Evolutionary conservation across 2,329 filamentous ascomycete species (phyloP).

Genomic region (Camillea tinctor): DNA sequence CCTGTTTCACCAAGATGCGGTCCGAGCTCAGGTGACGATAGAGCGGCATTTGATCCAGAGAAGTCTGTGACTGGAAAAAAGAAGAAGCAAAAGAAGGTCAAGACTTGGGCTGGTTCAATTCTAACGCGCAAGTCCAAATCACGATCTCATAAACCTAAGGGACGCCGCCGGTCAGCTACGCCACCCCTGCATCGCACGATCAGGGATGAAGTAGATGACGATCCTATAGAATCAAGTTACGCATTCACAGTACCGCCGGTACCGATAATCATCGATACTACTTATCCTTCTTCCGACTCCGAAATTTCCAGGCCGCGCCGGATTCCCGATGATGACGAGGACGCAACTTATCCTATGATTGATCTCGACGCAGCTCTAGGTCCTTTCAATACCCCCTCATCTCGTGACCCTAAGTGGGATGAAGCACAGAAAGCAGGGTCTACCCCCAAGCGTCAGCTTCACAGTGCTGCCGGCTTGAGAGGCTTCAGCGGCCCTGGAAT

Average conservation of each 20-base stretch:
- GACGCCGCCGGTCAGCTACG: constrained; percentile 44
- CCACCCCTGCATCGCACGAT: constrained; percentile 40
- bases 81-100: constrained; percentile 70
- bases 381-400: constrained; percentile 80
- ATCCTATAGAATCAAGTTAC: constrained; percentile 25
- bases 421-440: constrained; percentile 60
- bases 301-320: constrained; percentile 37
- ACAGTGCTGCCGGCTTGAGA: constrained; percentile 72
- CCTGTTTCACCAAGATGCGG: constrained; percentile 22
- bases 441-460: constrained; percentile 65
- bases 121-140: constrained; percentile 61
- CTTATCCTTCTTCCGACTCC: constrained; percentile 32
- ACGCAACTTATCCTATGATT: constrained; percentile 76
- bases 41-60: constrained; percentile 22
- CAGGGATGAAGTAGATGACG: constrained; percentile 30
- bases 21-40: constrained; percentile 24
- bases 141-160: constrained; percentile 43
- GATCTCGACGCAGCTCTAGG: constrained; percentile 92
- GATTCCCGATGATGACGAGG: constrained; percentile 53
- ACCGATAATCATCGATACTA: constrained; percentile 36
- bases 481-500: constrained; percentile 67
- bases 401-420: constrained; percentile 63
- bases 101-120: constrained; percentile 68
- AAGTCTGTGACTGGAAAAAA: constrained; percentile 26
- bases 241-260: constrained; percentile 38